Evolutionary conservation across 768 basidiomycete species (phyloP).

Genomic region (Lactifluus echinatus): DNA sequence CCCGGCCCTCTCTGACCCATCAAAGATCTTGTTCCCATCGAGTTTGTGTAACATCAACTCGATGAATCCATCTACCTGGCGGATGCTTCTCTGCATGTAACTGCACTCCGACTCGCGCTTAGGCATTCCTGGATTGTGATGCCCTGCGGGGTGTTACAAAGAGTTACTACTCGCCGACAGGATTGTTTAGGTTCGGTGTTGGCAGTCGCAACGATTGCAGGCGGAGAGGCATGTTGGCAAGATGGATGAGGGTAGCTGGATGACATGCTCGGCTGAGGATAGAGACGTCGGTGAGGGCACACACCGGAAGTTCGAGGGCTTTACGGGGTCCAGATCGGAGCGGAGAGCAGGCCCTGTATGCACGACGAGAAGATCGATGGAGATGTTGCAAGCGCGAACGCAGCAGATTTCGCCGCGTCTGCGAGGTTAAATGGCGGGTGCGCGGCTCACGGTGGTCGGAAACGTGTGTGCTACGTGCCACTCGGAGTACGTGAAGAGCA

Average conservation of each 20-base stretch:
- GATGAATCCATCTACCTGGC: not conserved
- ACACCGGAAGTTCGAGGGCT: conserved; percentile 4
- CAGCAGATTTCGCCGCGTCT: conserved; percentile 1
- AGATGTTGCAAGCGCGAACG: conserved; percentile 4
- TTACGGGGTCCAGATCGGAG: conserved; percentile 1
- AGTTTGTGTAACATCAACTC: not conserved
- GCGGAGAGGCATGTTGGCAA: not conserved
- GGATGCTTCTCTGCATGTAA: not conserved
- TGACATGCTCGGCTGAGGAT: not conserved
- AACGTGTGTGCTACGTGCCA: conserved; percentile 11
- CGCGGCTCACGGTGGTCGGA: conserved; percentile 17
- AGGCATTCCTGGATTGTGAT: conserved; percentile 2
- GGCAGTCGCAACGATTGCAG: conserved; percentile 12
- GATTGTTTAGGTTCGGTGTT: not conserved
- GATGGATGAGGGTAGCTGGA: conserved; percentile 1
- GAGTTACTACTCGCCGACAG: conserved; percentile 17
- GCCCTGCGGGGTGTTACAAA: conserved; percentile 15
- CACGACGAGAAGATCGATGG: conserved; percentile 3
- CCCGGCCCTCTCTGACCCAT: conserved; percentile 1
- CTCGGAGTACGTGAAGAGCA: conserved; percentile 15
- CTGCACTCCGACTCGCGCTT: conserved; percentile 8
- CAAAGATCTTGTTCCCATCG: not conserved
- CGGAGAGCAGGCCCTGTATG: conserved; percentile 15
- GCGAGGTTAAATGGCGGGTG: not conserved
- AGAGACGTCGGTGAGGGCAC: not conserved